Base-by-base conservation (phyloP, 2,329 filamentous ascomycete species). In the Septoria petroselini region DNA sequence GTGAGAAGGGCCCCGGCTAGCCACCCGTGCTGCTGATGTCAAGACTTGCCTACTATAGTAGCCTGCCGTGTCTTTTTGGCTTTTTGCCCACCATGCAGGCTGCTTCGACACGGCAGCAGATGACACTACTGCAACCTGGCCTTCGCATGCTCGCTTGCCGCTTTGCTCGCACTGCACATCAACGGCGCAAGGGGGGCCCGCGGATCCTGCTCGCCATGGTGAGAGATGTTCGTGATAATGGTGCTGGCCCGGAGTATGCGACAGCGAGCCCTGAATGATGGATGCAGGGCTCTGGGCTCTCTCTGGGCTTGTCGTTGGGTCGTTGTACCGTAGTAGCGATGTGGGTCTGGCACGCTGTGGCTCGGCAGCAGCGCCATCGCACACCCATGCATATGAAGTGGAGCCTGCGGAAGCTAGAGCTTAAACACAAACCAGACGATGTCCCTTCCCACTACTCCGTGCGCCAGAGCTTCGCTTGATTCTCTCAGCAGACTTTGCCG, bases 101-200 rank as follows among this genome's bases (percentile, higher is more conserved):
- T n/a, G n/a, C n/a, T n/a, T 47, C 43, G 33, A 27, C 43, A 19
- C 27, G 34, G 34, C 43, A 23, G 27, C 29, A 37, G 29, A 35
- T 23, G 27, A 29, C 39, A 41, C 25, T 12, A 30, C 19, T 27
- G 23, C 15, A 15, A 37, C 19, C 25, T 33, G 29, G 3, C 25
- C n/a, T 17, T 15, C 12, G 27, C 4, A 19, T 17, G 29, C 15
- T 14, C 21, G 15, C 27, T 7, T 35, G 29, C n/a, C 25, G 19
- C 23, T 29, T n/a, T 15, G 19, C 42, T 31, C 31, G 30, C 33
- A 15, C 33, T 21, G 33, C 19, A 30, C 19, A 19, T 12, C 35
- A 18, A 19, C 19, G 17, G 21, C 19, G 35, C 35, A 38, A 38
- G 35, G 35, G 35, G 35, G 35, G n/a, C n/a, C n/a, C 17, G 35